Evolutionary conservation across 305 asterid genomes (phyloP).

Genomic region (Fraxinus floribunda): DNA sequence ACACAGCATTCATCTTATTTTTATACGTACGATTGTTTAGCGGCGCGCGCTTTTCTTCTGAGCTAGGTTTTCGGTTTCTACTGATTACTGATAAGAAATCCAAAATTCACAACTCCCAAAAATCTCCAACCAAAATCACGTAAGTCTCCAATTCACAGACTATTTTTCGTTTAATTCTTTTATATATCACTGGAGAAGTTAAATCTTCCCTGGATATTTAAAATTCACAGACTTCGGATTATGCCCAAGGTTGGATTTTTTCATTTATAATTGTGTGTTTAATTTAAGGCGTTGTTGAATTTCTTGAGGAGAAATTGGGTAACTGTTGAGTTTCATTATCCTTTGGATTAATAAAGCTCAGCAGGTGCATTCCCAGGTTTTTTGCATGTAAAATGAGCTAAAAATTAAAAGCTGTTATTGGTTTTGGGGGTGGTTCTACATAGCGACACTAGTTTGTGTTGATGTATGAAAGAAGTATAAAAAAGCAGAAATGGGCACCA

Average conservation of each 20-base stretch:
- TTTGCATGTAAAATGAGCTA: background rate
- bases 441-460: background rate
- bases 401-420: background rate
- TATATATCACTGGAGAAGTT: background rate
- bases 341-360: background rate
- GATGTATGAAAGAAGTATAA: background rate
- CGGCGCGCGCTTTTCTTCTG: background rate
- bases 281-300: background rate
- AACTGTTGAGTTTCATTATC: background rate
- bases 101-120: background rate
- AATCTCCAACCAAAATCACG: background rate
- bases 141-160: background rate
- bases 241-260: background rate
- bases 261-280: background rate
- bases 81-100: background rate
- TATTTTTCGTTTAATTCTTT: background rate
- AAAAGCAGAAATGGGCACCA: background rate
- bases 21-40: background rate
- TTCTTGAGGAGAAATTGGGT: background rate
- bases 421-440: background rate
- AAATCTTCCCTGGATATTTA: background rate
- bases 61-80: background rate
- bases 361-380: background rate
- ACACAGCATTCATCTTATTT: too few species aligned
- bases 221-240: background rate